These are phyloP conservation scores for Gaultheria prostrata DNA, from an alignment of 148 eudicot genomes.

Conservation along the genomic window DNA sequence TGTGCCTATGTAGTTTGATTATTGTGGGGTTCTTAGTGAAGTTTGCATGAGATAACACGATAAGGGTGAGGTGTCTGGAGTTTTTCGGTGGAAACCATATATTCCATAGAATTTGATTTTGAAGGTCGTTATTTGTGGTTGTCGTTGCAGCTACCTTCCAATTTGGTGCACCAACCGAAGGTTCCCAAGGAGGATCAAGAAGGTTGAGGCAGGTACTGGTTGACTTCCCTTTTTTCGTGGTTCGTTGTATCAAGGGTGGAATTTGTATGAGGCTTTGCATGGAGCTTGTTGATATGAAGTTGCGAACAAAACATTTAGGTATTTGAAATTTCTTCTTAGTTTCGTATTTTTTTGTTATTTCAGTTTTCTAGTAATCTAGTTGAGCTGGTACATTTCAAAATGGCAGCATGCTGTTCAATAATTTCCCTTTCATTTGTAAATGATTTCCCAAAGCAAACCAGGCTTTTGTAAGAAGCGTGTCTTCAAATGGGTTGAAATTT, in stretches of 20 bases:
- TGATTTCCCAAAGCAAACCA: background rate
- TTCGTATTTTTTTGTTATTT: background rate
- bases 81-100: background rate
- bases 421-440: background rate
- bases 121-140: background rate
- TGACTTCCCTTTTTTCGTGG: background rate
- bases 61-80: background rate
- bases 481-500: background rate
- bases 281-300: background rate
- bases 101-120: background rate
- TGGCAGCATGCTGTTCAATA: constrained; percentile 3
- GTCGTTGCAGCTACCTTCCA: constrained; percentile 12
- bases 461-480: background rate
- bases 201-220: background rate
- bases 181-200: constrained; percentile 15
- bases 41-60: background rate
- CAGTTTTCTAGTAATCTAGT: background rate
- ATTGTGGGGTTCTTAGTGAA: background rate
- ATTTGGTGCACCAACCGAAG: background rate
- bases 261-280: background rate
- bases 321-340: too few species aligned
- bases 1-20: background rate
- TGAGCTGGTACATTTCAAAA: background rate
- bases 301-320: background rate
- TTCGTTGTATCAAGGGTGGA: too few species aligned